Evolutionary conservation across 2,329 filamentous ascomycete genomes (phyloP), one percentile per base, ranked within the genome.

Genomic region (Alternaria infectoria): DNA sequence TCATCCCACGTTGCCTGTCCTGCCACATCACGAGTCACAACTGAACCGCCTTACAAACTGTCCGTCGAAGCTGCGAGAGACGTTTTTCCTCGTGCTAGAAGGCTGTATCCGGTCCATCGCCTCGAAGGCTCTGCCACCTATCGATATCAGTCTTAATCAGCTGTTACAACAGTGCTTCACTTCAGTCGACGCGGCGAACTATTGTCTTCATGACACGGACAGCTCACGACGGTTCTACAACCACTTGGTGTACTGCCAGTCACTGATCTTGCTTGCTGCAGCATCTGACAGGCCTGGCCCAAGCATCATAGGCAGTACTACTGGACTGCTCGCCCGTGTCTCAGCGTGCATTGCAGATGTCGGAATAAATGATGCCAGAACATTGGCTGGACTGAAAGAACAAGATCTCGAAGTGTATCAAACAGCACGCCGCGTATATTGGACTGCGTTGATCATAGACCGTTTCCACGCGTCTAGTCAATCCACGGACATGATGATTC

Each of bases 361-460:
- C 25, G 76, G 75, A 5, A 62, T 80, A 30, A 78, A 80, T 46
- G 74, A 78, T 61, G 58, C 69, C 5, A 73, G 74, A 32, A 68
- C 69, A 2, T 52, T 79, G 17, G 58, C 57, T 12, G 54, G 54
- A 13, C 51, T 79, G 9, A 73, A 74, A 50, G 73, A 78, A 11
- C 76, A 78, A 51, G 75, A 78, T 36, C 59, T 64, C 26, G 77
- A 80, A 17, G 50, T 66, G 8, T 77, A 71, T 26, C 69, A 77
- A 9, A 67, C 71, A 21, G 69, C 76, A 28, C 74, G 79, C 2
- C 77, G 77, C 51, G 70, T 78, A 2, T 80, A 79, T 57, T 80
- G 77, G 77, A 69, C 74, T 36, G 67, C 76, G 1, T 74, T 80
- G 54, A 78, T 79, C 28, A 45, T 80, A n/a, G 79, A 80, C 52